Evolutionary conservation across 495 filamentous ascomycete genomes (phyloP), one percentile per base, ranked within the genome.

Genomic region (Thozetella sp.): DNA sequence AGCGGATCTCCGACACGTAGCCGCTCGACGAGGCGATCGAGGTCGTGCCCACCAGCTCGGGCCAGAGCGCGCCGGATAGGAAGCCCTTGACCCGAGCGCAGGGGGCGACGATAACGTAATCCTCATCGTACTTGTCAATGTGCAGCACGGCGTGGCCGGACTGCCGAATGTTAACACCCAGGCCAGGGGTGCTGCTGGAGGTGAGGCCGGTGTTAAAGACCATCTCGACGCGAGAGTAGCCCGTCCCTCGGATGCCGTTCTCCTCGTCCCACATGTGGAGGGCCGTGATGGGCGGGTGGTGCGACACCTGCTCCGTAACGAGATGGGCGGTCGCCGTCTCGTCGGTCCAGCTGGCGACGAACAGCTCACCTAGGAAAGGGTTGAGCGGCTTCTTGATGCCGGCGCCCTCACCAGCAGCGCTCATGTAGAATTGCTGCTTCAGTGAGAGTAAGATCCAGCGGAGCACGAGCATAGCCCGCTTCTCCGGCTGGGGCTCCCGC

Each of bases 181-280:
- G 43, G 43, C 43, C 43, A 3, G 43, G 3, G 11, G 43, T 10
- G 43, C 43, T 37, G 30, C 30, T 15, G 30, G 30, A 10, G 43
- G 9, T 19, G 3, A 48, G 88, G 87, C 22, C 86, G 84, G 25
- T 87, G 43, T n/a, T 87, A 68, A 96, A 93, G 9, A 88, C 89
- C 53, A 91, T 93, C 69, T 93, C 93, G 70, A 93, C 90, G 54
- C 88, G 90, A 58, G 93, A 94, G 76, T 95, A 96, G 61, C 92
- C 92, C 79, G 91, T 84, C 3, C 93, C 79, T 72, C 86, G 82
- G 52, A 96, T 81, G 30, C 90, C 90, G 63, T 93, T 79, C 60
- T 89, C 88, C 26, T 82, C 75, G 72, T 95, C 93, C 67, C 80
- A 80, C 57, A 96, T 89, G 57, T 86, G 86, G 72, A 93, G 94